phyloP scores from a whole-genome alignment of 768 basidiomycete species.

The Imleria badia region DNA sequence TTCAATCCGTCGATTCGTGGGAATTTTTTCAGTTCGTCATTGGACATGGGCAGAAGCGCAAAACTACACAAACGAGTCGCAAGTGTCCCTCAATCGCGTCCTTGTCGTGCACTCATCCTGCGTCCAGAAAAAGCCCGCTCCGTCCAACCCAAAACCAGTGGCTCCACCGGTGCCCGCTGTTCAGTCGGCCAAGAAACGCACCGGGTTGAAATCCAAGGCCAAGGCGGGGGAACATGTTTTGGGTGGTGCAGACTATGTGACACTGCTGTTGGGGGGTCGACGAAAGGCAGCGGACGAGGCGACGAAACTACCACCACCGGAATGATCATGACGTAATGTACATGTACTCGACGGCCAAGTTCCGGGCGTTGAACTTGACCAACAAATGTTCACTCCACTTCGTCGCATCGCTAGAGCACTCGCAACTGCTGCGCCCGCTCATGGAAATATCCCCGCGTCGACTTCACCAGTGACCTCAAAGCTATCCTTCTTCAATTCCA shows the following conservation, averaged over 20 bases:
- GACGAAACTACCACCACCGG: constrained; percentile 51
- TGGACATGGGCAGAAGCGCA: constrained; percentile 36
- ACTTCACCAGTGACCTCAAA: constrained; percentile 65
- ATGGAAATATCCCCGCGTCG: constrained; percentile 41
- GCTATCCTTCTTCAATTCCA: constrained; percentile 79
- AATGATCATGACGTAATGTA: constrained; percentile 16
- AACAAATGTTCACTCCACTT: constrained; percentile 14
- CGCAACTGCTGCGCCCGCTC: constrained; percentile 13
- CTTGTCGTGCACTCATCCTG: neutral
- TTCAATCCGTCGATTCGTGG: constrained; percentile 27
- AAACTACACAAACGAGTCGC: constrained; percentile 37
- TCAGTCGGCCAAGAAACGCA: constrained; percentile 30
- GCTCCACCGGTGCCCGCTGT: constrained; percentile 1
- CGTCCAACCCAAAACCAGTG: constrained; percentile 9
- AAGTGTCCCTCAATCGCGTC: constrained; percentile 17
- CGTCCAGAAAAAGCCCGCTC: constrained; percentile 26
- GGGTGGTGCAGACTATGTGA: constrained; percentile 77
- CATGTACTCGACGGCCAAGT: constrained; percentile 11
- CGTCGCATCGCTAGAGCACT: constrained; percentile 12
- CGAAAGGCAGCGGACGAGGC: constrained; percentile 67
- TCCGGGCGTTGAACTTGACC: constrained; percentile 17
- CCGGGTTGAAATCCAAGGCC: constrained; percentile 25
- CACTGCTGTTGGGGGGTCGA: constrained; percentile 68
- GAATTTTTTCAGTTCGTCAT: constrained; percentile 16
- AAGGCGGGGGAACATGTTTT: constrained; percentile 47